Evolutionary conservation across 106 monocot genomes (phyloP), one percentile per base, ranked within the genome.

Genomic region (Apostasia ramifera): DNA sequence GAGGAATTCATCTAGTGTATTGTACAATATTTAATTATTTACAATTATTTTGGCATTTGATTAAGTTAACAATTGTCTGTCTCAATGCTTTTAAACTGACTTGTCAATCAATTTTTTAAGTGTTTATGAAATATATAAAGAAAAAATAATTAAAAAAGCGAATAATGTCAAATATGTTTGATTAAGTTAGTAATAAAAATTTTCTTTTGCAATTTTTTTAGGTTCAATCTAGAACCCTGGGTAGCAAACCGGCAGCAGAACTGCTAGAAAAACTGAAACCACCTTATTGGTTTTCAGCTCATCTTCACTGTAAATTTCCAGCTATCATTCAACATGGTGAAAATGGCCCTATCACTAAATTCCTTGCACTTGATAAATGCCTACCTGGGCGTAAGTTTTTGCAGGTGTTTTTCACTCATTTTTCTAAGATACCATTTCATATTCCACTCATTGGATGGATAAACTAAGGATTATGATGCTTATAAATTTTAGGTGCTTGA

Each of bases 341-440:
- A 50, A 68, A 82, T 81, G 97, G 92, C 11, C 83, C 86, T 63
- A 40, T 85, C 42, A 92, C 97, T 44, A 98, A 78, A 74, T 98
- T 98, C 81, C 83, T 98, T 79, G 97, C 97, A 38, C 89, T 98
- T 71, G 97, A 98, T 76, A 98, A 98, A 57, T 98, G 97, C 55
- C 81, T 92, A 40, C 87, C 71, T 49, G 68, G 83, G 14, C 92
- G 83, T 3, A 77, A 71, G 13, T 98, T 98, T 74, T 68, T 92
- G 65, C 92, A 90, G 92, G 97, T 86, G 26, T 62, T n/a, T 76
- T 57, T 43, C 44, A 63, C 50, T 44, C 10, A 50, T 1, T 37
- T 44, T 62, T 40, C 53, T 61, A 59, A 8, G 40, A 55, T 73
- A 45, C 60, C 40, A 12, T 61, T 11, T 9, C 7, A 60, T n/a